Evolutionary conservation across 192 early-diverging fungal genomes (phyloP), one percentile per base, ranked within the genome.

Genomic region (Piromyces finnis): DNA sequence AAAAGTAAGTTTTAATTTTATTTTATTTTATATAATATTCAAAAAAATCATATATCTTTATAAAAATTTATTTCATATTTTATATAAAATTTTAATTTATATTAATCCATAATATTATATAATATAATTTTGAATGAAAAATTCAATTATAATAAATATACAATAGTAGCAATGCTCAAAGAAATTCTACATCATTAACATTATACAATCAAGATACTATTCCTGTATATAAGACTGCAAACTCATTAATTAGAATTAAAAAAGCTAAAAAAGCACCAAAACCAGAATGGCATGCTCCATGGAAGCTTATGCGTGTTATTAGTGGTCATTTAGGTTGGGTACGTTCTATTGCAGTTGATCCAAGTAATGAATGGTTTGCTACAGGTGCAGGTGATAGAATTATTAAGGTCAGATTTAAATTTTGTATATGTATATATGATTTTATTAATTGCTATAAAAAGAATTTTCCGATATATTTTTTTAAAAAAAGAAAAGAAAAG

Each of bases 291-390:
- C 98, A 99, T 86, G 95, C 98, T 68, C 98, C 98, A 29, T 99
- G 98, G 98, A 97, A 96, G 87, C 87, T 99, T 80, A 96, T 95
- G 94, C 89, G 88, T 79, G 91, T 98, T 51, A 98, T 99, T 80
- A 94, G 93, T 82, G 98, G 98, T 17, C 98, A 99, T 84, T 89
- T 95, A 79, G 98, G 98, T 7, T 98, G 97, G 97, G 97, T 99
- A 35, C 87, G 97, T 29, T 88, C 92, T 36, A 87, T 99, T 68
- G 91, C 95, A 26, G 93, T 99, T 11, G 98, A 99, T 82, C 93
- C 95, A 29, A 92, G 93, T 17, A 99, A 99, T 84, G 92, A 94
- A 84, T 99, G 98, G 98, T 99, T 99, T 87, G 97, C 92, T 0
- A 97, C 96, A 0, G 98, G 97, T n/a, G 96, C 94, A 22, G 95